Conservation (phyloP, 2,329 filamentous ascomycete genomes). For the Emergomyces africanus region DNA sequence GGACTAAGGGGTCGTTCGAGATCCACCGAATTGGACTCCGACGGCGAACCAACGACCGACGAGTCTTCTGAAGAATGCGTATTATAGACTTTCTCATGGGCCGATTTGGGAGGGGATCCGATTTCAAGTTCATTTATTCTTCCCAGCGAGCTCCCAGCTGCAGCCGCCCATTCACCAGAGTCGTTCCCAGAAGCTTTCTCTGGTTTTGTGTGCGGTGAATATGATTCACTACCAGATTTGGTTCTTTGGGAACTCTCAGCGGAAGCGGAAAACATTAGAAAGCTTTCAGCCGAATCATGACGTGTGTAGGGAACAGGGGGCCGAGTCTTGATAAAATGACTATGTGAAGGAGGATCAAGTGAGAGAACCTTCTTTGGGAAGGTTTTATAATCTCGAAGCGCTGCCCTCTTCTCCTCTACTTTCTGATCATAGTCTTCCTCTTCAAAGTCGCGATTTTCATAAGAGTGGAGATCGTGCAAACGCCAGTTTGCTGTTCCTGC, state of each 20-base stretch:
- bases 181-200: conserved; percentile 13
- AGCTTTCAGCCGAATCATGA: conserved; percentile 49
- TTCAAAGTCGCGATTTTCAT: conserved; percentile 18
- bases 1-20: conserved; percentile 33
- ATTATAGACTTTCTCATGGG: conserved; percentile 8
- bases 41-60: conserved; percentile 15
- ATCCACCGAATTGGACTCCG: conserved; percentile 21
- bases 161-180: conserved; percentile 14
- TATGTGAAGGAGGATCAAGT: conserved; percentile 30
- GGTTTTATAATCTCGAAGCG: conserved; percentile 36
- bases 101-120: conserved; percentile 8
- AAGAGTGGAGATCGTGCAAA: conserved; percentile 15
- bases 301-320: conserved; percentile 29
- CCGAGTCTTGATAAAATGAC: conserved; percentile 17
- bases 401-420: conserved; percentile 30
- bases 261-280: conserved; percentile 51
- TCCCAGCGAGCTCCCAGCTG: conserved; percentile 9
- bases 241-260: conserved; percentile 43
- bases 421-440: conserved; percentile 26
- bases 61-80: conserved; percentile 14
- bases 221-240: conserved; percentile 41
- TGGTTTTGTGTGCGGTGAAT: conserved; percentile 23
- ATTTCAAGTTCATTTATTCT: conserved; percentile 11
- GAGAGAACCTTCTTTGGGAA: conserved; percentile 38
- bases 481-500: conserved; percentile 27